Percentiles rank a stretch among this genome's conserved stretches.
These are phyloP conservation scores for Plectosphaerella sp. DNA, from an alignment of 2,329 filamentous ascomycete genomes.

Conservation along the genomic window DNA sequence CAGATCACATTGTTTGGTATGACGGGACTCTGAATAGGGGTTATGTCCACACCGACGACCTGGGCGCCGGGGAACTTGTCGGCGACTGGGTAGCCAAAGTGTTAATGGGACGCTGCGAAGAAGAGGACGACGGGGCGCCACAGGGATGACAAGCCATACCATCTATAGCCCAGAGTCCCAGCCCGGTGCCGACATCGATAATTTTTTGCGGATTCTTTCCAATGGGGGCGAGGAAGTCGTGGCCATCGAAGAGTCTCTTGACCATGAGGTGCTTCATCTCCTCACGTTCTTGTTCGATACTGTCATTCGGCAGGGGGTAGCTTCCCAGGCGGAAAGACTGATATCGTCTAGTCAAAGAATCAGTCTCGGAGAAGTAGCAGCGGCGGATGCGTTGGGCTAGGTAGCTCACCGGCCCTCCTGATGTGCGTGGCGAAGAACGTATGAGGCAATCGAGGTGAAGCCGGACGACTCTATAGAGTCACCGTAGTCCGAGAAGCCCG, in stretches of 20 bases:
- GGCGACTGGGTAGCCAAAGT: constrained; percentile 27
- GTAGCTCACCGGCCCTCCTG: constrained; percentile 11
- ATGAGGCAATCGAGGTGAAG: constrained; percentile 30
- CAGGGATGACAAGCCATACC: constrained; percentile 22
- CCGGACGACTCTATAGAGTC: constrained; percentile 31
- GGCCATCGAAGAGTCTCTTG: constrained; percentile 39
- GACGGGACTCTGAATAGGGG: constrained; percentile 37
- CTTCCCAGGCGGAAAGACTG: constrained; percentile 40
- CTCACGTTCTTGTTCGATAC: constrained; percentile 44
- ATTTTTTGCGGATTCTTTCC: constrained; percentile 41
- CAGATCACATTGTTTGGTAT: constrained; percentile 55
- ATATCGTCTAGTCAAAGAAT: constrained; percentile 34
- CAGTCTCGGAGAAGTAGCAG: background rate
- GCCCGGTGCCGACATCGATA: constrained; percentile 45
- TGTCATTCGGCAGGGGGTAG: constrained; percentile 50
- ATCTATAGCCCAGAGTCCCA: constrained; percentile 53
- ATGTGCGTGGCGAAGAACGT: constrained; percentile 11
- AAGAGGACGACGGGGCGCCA: background rate
- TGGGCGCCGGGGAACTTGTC: constrained; percentile 39
- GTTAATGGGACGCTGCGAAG: background rate
- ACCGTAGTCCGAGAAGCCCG: constrained; percentile 33
- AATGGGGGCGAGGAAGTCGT: constrained; percentile 38
- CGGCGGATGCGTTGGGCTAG: background rate
- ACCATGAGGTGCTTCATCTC: constrained; percentile 43
- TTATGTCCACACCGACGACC: constrained; percentile 40